Base-by-base conservation (phyloP, 2,329 filamentous ascomycete species). In the Aspergillus sp. region DNA sequence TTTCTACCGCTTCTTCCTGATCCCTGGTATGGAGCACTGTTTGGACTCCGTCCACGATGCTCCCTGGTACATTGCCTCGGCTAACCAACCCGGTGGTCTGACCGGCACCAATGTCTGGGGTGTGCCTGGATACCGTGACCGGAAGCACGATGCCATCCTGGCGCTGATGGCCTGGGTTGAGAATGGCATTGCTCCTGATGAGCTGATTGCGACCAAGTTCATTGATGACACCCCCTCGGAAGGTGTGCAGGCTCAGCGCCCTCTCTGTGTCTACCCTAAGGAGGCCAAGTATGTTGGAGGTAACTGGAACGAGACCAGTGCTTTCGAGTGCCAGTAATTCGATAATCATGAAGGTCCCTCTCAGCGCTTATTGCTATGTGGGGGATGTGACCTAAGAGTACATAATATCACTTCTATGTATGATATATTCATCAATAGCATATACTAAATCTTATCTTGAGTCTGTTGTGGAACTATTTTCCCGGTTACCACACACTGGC, bases 161-260 rank as follows among this genome's bases (percentile, higher is more conserved):
- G 61, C 66, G n/a, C 28, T 68, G 51, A 63, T 67, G 53, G 57
- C 52, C 9, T 67, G 66, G 62, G 65, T 66, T 8, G 66, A 67
- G 47, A 58, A 63, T 5, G 65, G 55, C 8, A 56, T 47, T 10
- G 61, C 62, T 8, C 65, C 63, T 2, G 54, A 60, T n/a, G 55
- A 60, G 17, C 45, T 67, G 19, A 58, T 63, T 23, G 63, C 60
- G 3, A 65, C 66, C 4, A 65, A 60, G 13, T 68, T 43, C 8
- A 5, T 39, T 4, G n/a, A 58, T 13, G 48, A 58, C 21, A 17
- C 21, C 10, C 36, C 48, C 3, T 5, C 30, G 9, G 32, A 43
- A 9, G 56, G 56, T 49, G 56, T 58, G 12, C 32, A 50, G 19
- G 15, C n/a, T 6, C 56, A 58, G 21, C 47, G 56, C 6, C 47